Evolutionary conservation across 345 rosid genomes (phyloP), one percentile per base, ranked within the genome.

Genomic region (Pseudoturritis turrita): DNA sequence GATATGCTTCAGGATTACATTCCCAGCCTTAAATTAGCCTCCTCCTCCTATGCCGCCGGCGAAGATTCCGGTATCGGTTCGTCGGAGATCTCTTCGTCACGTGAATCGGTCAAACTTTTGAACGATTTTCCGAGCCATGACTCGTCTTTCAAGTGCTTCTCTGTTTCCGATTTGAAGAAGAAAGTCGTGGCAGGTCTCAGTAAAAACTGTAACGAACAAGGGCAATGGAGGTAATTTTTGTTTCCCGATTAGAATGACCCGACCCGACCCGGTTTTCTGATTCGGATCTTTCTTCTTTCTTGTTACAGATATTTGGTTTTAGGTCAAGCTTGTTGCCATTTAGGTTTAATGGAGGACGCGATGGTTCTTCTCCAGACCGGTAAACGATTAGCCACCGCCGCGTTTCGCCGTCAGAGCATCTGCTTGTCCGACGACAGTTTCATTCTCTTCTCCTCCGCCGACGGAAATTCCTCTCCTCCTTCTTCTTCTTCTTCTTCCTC

Each of bases 331-430:
- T 96, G 99, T 67, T 84, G 96, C 79, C 96, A 92, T 64, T 79
- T 96, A 7, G 99, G 99, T 50, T 74, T 96, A 7, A 87, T 96
- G 98, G 99, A 96, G 71, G 99, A 96, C 73, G 99, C 99, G 1
- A 85, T 96, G 97, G 99, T 79, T 12, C 94, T 96, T 12, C 92
- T 96, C 41, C 99, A 96, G 72, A 90, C 96, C 60, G 97, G 97
- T 3, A 96, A 92, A 80, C 97, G 99, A 67, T 80, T 96, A 29
- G 90, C 98, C 47, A 83, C 89, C 4, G 99, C 98, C 17, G 99
- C 98, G n/a, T 87, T 86, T 70, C 99, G 99, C 68, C 97, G 94
- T 4, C 82, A 92, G 73, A 89, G 97, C 80, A 82, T 88, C 21
- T 88, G 91, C 26, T 84, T 81, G 81, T 86, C 99, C 5, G 99